phyloP scores from a whole-genome alignment of 176 grass and related monocot genomes.

The Musa acuminata region DNA sequence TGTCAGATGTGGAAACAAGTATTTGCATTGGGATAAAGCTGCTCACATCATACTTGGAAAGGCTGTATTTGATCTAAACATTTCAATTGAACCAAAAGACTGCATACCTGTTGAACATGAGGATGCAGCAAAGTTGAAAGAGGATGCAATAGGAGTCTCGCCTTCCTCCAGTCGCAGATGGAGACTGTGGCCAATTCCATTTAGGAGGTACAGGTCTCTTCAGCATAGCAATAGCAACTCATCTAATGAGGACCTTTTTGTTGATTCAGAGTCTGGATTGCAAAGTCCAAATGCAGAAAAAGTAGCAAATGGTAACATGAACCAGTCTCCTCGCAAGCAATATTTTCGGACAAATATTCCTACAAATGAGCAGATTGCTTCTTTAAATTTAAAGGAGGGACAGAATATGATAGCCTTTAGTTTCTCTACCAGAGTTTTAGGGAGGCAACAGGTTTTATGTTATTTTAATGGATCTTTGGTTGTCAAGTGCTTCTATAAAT shows the following conservation, averaged over 20 bases:
- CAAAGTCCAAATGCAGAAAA: constrained; percentile 66
- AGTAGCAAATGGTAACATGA: constrained; percentile 40
- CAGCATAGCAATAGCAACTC: constrained; percentile 74
- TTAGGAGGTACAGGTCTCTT: constrained; percentile 73
- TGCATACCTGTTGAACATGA: constrained; percentile 59
- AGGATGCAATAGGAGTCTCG: constrained; percentile 53
- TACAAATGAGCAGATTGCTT: constrained; percentile 93
- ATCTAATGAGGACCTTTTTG: constrained; percentile 75
- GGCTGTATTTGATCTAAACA: constrained; percentile 63
- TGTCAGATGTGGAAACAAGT: constrained; percentile 61
- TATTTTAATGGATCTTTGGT: constrained; percentile 24
- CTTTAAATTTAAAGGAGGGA: constrained; percentile 84
- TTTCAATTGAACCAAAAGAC: constrained; percentile 50
- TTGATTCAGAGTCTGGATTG: constrained; percentile 76
- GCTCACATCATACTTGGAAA: constrained; percentile 87
- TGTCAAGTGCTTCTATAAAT: constrained; percentile 15
- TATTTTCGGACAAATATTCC: constrained; percentile 86
- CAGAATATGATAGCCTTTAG: constrained; percentile 92
- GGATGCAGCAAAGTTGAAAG: constrained; percentile 29
- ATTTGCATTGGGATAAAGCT: constrained; percentile 70
- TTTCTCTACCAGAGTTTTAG: constrained; percentile 87
- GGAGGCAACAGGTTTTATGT: constrained; percentile 69
- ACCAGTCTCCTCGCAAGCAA: constrained; percentile 73
- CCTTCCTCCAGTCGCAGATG: constrained; percentile 56
- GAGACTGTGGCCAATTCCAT: constrained; percentile 89